These are phyloP conservation scores for Mycena kentingensis DNA, from an alignment of 768 basidiomycete species.

Conservation along the genomic window DNA sequence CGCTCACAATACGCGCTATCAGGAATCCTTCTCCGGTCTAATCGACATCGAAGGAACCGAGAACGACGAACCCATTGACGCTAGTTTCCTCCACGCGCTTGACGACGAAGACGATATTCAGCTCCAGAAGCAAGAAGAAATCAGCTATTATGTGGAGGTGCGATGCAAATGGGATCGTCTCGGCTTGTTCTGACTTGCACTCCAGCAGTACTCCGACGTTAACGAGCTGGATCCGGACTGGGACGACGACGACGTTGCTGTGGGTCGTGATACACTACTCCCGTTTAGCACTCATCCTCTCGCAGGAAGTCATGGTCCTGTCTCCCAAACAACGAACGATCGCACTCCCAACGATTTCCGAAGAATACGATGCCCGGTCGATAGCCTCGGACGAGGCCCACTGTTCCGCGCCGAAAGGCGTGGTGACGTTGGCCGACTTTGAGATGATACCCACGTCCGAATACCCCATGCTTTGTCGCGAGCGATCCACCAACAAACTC, in stretches of 20 bases:
- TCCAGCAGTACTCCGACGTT: conserved; percentile 31
- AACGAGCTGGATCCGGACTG: conserved; percentile 32
- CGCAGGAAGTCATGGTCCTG: conserved; percentile 38
- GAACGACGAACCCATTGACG: not conserved
- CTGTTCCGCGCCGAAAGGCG: conserved; percentile 2
- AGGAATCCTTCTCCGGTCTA: conserved; percentile 29
- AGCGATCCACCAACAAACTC: conserved; percentile 15
- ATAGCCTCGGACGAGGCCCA: conserved; percentile 8
- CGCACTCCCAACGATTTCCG: conserved; percentile 14
- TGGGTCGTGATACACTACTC: conserved; percentile 8
- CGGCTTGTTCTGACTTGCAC: not conserved
- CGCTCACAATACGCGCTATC: not conserved
- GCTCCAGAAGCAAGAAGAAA: conserved; percentile 11
- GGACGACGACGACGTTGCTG: conserved; percentile 38
- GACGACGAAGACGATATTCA: not conserved
- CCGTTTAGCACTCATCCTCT: not conserved
- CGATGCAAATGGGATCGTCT: not conserved
- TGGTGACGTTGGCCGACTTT: conserved; percentile 17
- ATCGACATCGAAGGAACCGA: conserved; percentile 18
- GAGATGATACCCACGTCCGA: conserved; percentile 16
- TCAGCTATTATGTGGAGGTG: conserved; percentile 38
- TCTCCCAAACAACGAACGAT: conserved; percentile 29
- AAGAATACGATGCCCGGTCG: conserved; percentile 14
- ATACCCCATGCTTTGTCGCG: conserved; percentile 18
- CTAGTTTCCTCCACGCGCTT: not conserved